Evolutionary conservation across 768 basidiomycete genomes (phyloP).

Genomic region (Cubamyces lactineus): DNA sequence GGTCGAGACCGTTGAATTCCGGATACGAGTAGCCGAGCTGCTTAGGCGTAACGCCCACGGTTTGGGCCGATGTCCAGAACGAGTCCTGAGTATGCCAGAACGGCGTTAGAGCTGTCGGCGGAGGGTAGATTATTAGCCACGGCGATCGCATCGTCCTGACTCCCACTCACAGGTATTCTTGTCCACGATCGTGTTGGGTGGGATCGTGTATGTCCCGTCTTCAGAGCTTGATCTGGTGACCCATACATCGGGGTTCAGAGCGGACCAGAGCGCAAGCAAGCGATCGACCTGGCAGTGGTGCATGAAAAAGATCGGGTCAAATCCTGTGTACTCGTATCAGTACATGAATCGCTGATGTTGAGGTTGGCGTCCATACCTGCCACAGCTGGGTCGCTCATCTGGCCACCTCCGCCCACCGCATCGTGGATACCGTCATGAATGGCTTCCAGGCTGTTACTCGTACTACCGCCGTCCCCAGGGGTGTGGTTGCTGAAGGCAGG

Average conservation of each 20-base stretch:
- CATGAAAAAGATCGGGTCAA: conserved; percentile 58
- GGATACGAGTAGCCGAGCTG: conserved; percentile 53
- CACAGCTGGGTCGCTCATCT: conserved; percentile 45
- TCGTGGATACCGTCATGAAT: conserved; percentile 52
- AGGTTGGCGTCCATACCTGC: conserved; percentile 37
- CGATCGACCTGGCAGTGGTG: conserved; percentile 60
- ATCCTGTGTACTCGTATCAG: conserved; percentile 34
- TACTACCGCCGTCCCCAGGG: conserved; percentile 39
- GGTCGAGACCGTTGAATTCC: conserved; percentile 48
- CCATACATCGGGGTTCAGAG: conserved; percentile 47
- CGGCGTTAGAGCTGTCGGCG: conserved; percentile 45
- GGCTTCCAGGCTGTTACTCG: conserved; percentile 51
- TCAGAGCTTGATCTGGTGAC: conserved; percentile 30
- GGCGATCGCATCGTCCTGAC: no score
- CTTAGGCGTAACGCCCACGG: conserved; percentile 32
- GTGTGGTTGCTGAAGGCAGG: conserved; percentile 51
- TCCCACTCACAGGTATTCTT: conserved; percentile 12
- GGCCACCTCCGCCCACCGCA: conserved; percentile 40
- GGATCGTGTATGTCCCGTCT: conserved; percentile 22
- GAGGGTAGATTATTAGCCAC: no score
- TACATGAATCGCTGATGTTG: background rate
- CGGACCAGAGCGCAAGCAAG: conserved; percentile 53
- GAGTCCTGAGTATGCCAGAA: conserved; percentile 45
- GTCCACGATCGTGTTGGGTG: conserved; percentile 17
- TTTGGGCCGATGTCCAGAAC: conserved; percentile 45